A percentile compares a stretch with the other conserved stretches of the same genome.
phyloP scores from a whole-genome alignment of 495 filamentous ascomycete genomes.

The Neurospora sp. region DNA sequence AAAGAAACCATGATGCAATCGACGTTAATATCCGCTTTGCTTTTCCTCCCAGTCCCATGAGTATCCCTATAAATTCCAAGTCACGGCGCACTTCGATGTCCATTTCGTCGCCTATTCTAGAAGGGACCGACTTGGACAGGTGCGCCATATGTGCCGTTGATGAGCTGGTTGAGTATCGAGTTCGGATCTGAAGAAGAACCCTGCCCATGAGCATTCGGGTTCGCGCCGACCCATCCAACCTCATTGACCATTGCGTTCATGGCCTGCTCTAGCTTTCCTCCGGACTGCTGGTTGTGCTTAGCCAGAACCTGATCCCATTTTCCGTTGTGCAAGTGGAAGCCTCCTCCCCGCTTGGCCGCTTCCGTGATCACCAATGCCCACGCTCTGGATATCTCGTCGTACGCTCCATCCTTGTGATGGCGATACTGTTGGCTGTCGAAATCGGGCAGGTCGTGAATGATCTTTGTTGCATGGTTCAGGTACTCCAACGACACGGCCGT shows the following conservation, averaged over 20 bases:
- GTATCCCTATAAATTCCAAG: background rate
- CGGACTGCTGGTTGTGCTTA: constrained; percentile 82
- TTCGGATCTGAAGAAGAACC: constrained; percentile 42
- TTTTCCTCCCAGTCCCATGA: background rate
- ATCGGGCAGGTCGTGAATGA: constrained; percentile 79
- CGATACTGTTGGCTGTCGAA: constrained; percentile 82
- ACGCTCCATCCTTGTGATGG: constrained; percentile 84
- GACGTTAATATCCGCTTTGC: background rate
- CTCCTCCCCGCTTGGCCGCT: constrained; percentile 81
- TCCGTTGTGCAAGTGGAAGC: constrained; percentile 81
- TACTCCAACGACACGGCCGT: constrained; percentile 68
- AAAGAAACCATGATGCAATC: background rate
- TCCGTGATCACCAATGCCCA: constrained; percentile 91
- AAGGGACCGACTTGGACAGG: constrained; percentile 68
- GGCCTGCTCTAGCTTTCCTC: constrained; percentile 72
- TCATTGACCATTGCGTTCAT: constrained; percentile 63
- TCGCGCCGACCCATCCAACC: constrained; percentile 66
- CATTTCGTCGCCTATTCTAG: constrained; percentile 25
- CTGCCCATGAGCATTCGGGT: constrained; percentile 24
- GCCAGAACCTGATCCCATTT: constrained; percentile 85
- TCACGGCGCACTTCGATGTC: background rate
- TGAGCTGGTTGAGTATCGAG: constrained; percentile 69
- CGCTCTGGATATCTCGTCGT: constrained; percentile 88
- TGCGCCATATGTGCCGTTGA: constrained; percentile 68
- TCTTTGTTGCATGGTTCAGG: constrained; percentile 77